Conservation (phyloP, 75 land plant species). For the Cryptomeria japonica region DNA sequence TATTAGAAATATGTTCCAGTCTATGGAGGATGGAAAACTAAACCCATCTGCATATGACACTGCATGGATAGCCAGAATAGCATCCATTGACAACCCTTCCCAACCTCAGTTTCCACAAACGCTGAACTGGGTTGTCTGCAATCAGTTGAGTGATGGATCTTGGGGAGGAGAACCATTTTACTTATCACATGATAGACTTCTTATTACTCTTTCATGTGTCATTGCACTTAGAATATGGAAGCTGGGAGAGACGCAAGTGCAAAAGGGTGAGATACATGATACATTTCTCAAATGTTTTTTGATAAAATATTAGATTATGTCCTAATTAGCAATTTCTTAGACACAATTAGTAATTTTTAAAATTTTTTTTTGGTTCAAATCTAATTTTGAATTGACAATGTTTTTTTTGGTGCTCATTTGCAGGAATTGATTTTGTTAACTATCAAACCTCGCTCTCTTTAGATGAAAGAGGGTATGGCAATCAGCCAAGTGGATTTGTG, state of each 20-base stretch:
- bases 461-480: neutral
- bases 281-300: neutral
- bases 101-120: conserved; percentile 44
- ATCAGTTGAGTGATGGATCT: conserved; percentile 57
- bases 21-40: conserved; percentile 1
- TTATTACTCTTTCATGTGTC: conserved; percentile 40
- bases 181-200: conserved; percentile 25
- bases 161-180: conserved; percentile 15
- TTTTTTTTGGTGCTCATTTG: neutral
- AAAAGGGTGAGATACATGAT: conserved; percentile 14
- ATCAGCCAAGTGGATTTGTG: conserved; percentile 10
- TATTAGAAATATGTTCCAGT: neutral
- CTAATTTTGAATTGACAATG: too few species aligned
- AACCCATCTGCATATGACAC: conserved; percentile 26
- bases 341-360: too few species aligned
- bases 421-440: conserved; percentile 12
- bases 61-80: conserved; percentile 50
- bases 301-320: neutral
- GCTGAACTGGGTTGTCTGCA: neutral
- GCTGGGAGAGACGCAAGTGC: conserved; percentile 14
- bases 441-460: neutral
- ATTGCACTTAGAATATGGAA: conserved; percentile 34
- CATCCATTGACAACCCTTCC: conserved; percentile 26
- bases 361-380: too few species aligned
- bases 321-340: too few species aligned